phyloP scores from a whole-genome alignment of 148 eudicot genomes.

The Polygonum aviculare region DNA sequence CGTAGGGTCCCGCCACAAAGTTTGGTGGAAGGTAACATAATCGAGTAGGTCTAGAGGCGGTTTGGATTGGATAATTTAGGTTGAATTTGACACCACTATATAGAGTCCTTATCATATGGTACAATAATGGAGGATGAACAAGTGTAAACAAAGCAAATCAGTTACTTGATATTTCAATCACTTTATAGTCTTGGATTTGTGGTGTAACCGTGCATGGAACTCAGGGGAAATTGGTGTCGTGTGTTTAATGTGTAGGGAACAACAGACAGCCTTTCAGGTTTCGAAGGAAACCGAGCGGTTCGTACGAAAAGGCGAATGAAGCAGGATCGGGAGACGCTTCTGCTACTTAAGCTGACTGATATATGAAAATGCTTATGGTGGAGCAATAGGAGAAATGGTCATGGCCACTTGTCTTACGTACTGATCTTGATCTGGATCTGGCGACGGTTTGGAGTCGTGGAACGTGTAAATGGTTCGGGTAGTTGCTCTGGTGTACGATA shows the following conservation, averaged over 20 bases:
- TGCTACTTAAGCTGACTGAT: conserved; percentile 31
- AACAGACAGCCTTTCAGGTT: conserved; percentile 39
- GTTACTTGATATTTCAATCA: too few species aligned
- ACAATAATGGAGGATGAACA: conserved; percentile 4
- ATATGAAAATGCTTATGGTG: not conserved
- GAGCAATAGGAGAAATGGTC: not conserved
- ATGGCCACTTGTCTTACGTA: not conserved
- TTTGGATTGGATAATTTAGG: not conserved
- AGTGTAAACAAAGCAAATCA: not conserved
- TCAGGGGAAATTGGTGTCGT: not conserved
- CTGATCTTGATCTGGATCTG: not conserved
- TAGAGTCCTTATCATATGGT: not conserved
- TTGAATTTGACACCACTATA: conserved; percentile 4
- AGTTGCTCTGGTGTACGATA: conserved; percentile 1
- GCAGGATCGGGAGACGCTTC: conserved; percentile 29
- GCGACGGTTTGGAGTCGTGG: not conserved
- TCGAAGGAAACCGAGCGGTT: conserved; percentile 30
- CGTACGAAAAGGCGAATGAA: conserved; percentile 28
- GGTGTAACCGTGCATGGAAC: not conserved
- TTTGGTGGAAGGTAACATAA: not conserved
- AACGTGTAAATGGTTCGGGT: not conserved
- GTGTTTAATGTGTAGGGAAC: conserved; percentile 9
- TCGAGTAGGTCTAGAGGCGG: not conserved
- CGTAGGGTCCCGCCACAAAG: not conserved
- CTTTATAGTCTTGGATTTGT: too few species aligned